Conservation (phyloP, 2,329 filamentous ascomycete species). For the Lojkania enalia region DNA sequence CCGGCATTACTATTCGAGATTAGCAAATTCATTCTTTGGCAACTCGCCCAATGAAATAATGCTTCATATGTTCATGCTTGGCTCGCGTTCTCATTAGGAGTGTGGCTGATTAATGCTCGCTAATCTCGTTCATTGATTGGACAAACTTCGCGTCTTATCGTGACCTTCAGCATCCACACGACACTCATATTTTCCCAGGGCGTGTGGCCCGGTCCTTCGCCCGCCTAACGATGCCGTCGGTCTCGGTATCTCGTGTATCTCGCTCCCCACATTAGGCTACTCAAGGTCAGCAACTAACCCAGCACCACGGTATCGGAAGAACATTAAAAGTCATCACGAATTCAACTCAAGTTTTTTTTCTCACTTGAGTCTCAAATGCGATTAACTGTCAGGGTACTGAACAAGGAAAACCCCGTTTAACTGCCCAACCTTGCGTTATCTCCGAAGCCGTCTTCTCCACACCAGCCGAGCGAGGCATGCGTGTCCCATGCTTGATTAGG, state of each 20-base stretch:
- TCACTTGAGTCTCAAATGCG: too few relatives aligned
- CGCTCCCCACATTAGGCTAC: slow-evolving; percentile 7
- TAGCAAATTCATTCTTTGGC: neutral
- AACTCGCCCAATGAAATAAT: neutral
- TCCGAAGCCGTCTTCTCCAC: neutral
- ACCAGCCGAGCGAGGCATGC: slow-evolving; percentile 1
- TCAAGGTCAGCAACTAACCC: slow-evolving; percentile 5
- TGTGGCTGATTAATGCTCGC: slow-evolving; percentile 28
- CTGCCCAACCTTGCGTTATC: too few relatives aligned
- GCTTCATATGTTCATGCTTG: too few relatives aligned
- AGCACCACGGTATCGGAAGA: slow-evolving; percentile 10
- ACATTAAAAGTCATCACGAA: neutral
- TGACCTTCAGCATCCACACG: slow-evolving; percentile 7
- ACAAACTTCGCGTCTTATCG: slow-evolving; percentile 19
- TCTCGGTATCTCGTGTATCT: slow-evolving; percentile 11
- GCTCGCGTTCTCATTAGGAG: slow-evolving; percentile 17
- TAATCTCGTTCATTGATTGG: slow-evolving; percentile 20
- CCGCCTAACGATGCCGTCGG: slow-evolving; percentile 13
- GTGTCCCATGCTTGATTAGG: slow-evolving; percentile 6
- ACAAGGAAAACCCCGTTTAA: too few relatives aligned
- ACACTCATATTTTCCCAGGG: slow-evolving; percentile 1
- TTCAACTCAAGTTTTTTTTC: too few relatives aligned
- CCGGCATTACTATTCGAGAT: neutral
- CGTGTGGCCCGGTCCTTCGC: slow-evolving; percentile 16
- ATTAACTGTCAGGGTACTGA: too few relatives aligned